These are phyloP conservation scores for Phytophthora sp. DNA, from an alignment of 352 stramenopile species.

Conservation along the genomic window DNA sequence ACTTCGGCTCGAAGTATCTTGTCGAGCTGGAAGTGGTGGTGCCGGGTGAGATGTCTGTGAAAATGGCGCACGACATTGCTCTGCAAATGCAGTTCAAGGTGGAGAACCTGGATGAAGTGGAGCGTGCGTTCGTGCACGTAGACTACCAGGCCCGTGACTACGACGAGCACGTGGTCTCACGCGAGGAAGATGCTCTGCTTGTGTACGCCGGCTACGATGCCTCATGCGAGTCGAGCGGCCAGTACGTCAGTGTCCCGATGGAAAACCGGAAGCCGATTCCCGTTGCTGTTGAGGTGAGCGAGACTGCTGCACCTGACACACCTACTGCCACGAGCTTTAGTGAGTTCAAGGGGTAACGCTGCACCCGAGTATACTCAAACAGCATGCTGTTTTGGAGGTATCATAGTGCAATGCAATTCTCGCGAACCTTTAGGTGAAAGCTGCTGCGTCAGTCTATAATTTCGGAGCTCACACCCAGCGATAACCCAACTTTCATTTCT, in stretches of 20 bases:
- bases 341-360: slow-evolving; percentile 26
- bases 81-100: slow-evolving; percentile 96
- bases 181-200: slow-evolving; percentile 57
- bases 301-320: slow-evolving; percentile 21
- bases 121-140: slow-evolving; percentile 95
- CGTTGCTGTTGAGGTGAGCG: slow-evolving; percentile 32
- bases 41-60: slow-evolving; percentile 88
- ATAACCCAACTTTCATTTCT: slow-evolving; percentile 22
- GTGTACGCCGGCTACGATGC: slow-evolving; percentile 42
- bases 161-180: slow-evolving; percentile 68
- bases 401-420: slow-evolving; percentile 12
- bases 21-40: slow-evolving; percentile 95
- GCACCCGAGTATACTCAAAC: background rate
- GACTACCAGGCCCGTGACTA: slow-evolving; percentile 91
- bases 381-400: slow-evolving; percentile 1
- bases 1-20: slow-evolving; percentile 95
- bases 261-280: slow-evolving; percentile 24
- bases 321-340: slow-evolving; percentile 30
- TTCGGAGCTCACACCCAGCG: background rate
- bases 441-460: slow-evolving; percentile 8
- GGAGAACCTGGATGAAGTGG: slow-evolving; percentile 90
- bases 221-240: slow-evolving; percentile 14
- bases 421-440: slow-evolving; percentile 22
- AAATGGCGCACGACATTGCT: slow-evolving; percentile 93
- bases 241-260: slow-evolving; percentile 30